Evolutionary conservation across 768 basidiomycete species (phyloP).

Genomic region (Pulveroboletus sp.): DNA sequence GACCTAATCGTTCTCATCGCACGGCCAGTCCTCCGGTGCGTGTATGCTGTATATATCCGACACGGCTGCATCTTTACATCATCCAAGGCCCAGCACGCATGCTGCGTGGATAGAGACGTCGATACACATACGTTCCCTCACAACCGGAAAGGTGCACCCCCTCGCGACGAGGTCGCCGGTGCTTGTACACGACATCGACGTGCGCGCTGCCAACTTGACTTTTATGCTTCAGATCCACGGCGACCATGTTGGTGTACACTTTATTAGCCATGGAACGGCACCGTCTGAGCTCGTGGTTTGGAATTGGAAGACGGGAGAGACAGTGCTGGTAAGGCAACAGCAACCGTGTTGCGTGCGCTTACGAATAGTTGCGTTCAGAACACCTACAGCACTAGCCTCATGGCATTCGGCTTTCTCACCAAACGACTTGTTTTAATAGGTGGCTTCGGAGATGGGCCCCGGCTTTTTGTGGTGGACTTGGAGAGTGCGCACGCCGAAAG

Average conservation of each 20-base stretch:
- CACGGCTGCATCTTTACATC: conserved; percentile 1
- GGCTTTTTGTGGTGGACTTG: conserved; percentile 42
- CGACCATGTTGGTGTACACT: conserved; percentile 50
- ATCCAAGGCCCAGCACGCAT: conserved; percentile 10
- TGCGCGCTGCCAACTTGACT: conserved; percentile 23
- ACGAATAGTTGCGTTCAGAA: conserved; percentile 9
- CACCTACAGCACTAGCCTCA: conserved; percentile 33
- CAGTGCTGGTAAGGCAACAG: conserved; percentile 43
- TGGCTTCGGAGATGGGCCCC: conserved; percentile 24
- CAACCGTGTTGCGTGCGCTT: neutral
- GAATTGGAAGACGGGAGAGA: conserved; percentile 63
- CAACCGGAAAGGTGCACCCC: conserved; percentile 46
- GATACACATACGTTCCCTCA: conserved; percentile 46
- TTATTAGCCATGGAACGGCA: conserved; percentile 30
- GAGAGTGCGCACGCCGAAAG: conserved; percentile 27
- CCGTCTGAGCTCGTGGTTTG: conserved; percentile 54
- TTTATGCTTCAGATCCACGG: conserved; percentile 57
- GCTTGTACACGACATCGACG: conserved; percentile 25
- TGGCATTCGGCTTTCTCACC: conserved; percentile 43
- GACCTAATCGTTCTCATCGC: conserved; percentile 58
- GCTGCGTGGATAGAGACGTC: conserved; percentile 17
- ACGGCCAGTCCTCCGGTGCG: conserved; percentile 31
- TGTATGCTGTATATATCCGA: conserved; percentile 22
- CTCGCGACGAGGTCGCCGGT: conserved; percentile 35
- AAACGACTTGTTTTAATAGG: conserved; percentile 39